These are phyloP conservation scores for Gnomoniopsis sp. DNA, from an alignment of 2,329 filamentous ascomycete genomes.

Conservation along the genomic window DNA sequence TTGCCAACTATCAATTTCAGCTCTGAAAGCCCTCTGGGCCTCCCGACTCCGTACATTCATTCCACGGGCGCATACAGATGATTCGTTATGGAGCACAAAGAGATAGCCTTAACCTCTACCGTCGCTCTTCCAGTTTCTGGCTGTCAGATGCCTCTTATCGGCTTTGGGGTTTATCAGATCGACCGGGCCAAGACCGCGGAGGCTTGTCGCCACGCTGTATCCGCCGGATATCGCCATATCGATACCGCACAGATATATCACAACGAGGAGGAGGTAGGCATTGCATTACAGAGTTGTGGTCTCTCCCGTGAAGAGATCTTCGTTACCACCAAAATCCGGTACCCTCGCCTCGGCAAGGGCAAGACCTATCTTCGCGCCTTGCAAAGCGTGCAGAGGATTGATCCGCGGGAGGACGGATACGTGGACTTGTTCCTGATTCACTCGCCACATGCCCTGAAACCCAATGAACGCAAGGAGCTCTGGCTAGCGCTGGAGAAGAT, in stretches of 20 bases:
- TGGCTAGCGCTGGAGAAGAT: conserved; percentile 7
- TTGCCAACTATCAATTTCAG: too few species aligned
- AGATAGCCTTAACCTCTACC: background rate
- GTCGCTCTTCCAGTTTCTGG: background rate
- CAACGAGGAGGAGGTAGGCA: conserved; percentile 8
- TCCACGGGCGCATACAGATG: too few species aligned
- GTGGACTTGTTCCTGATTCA: conserved; percentile 10
- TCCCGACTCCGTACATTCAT: too few species aligned
- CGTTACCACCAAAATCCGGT: conserved; percentile 10
- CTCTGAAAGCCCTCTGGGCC: too few species aligned
- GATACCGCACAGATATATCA: conserved; percentile 10
- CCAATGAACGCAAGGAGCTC: conserved; percentile 3
- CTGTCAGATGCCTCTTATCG: conserved; percentile 3
- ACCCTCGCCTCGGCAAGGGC: background rate
- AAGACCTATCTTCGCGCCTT: conserved; percentile 1
- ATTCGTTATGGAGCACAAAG: too few species aligned
- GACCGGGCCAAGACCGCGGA: background rate
- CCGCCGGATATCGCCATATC: conserved; percentile 2
- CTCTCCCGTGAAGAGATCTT: background rate
- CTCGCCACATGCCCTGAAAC: conserved; percentile 1
- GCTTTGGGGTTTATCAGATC: conserved; percentile 6
- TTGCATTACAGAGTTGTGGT: background rate
- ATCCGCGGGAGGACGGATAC: background rate
- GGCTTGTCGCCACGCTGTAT: background rate
- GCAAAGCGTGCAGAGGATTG: background rate